Base-by-base conservation (phyloP, 306 rosid species). In the Hippophae rhamnoides region DNA sequence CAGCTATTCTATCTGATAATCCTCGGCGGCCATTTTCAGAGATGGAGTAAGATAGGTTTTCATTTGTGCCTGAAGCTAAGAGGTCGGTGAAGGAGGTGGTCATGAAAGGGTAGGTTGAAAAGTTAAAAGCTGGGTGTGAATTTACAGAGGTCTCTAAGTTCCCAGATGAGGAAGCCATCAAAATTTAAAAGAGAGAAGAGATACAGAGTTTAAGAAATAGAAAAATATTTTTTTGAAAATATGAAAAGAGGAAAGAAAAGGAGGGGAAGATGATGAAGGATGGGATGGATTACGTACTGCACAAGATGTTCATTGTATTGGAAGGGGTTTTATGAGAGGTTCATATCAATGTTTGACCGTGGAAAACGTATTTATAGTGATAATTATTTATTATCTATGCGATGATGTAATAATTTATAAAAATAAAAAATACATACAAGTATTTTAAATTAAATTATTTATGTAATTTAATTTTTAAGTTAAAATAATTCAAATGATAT, bases 1-100 rank as follows among this genome's bases (percentile, higher is more conserved):
- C 83, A 0, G 82, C 78, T 18, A 78, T 25, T 45, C 84, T 79
- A 44, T 84, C 95, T 10, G 80, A 80, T 14, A 83, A 38, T 42
- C 83, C 68, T 0, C 68, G 75, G 18, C 58, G 51, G 3, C 70
- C 53, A 47, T 55, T 12, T 1, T 67, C 68, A 23, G 47, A 18
- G 46, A 10, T 23, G 56, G 13, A 38, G 57, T 67, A 12, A n/a
- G 60, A 41, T 26, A 60, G 54, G 38, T 42, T 43, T 3, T 63
- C 56, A n/a, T 54, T 61, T 59, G 69, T 25, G 58, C 79, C 69
- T 31, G 87, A 77, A 63, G 82, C 58, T 13, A 88, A 72, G 13
- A 82, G 93, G 43, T 88, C 85, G 26, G 99, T 81, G 71, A 83
- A 92, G 45, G 92, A 92, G 41, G 83, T 31, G 63, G 82, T 76